A percentile compares a stretch with the other conserved stretches of the same genome.
These are phyloP conservation scores for Aspergillus sp. DNA, from an alignment of 2,329 filamentous ascomycete genomes.

Conservation along the genomic window DNA sequence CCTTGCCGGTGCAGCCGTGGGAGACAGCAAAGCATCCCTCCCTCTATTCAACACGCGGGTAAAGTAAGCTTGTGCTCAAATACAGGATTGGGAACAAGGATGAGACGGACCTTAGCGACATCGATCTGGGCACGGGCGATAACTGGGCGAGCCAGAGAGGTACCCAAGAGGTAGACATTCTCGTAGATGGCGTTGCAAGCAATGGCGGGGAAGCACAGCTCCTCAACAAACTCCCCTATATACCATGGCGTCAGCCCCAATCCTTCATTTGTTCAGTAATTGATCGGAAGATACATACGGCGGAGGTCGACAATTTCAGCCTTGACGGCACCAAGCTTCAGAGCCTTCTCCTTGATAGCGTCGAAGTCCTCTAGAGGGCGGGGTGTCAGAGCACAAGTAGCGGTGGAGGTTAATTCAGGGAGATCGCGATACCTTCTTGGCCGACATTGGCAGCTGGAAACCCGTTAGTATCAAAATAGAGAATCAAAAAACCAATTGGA, in stretches of 20 bases:
- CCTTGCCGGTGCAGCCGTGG: conserved; percentile 50
- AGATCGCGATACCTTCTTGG: conserved; percentile 53
- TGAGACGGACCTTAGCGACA: conserved; percentile 21
- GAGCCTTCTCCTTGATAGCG: conserved; percentile 70
- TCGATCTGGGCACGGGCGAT: conserved; percentile 48
- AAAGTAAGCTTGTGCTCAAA: background rate
- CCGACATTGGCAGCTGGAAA: conserved; percentile 62
- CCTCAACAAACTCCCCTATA: conserved; percentile 67
- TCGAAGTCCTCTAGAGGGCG: conserved; percentile 63
- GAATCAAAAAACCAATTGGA: background rate
- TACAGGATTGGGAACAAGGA: background rate
- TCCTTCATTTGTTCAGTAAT: background rate
- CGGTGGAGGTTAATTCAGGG: conserved; percentile 8
- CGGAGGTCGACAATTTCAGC: conserved; percentile 65
- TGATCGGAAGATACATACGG: conserved; percentile 23
- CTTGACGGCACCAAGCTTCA: conserved; percentile 67
- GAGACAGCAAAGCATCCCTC: conserved; percentile 46
- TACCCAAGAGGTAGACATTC: conserved; percentile 62
- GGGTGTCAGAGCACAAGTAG: conserved; percentile 13
- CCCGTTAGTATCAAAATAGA: conserved; percentile 30
- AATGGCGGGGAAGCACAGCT: conserved; percentile 77
- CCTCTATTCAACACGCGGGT: conserved; percentile 24
- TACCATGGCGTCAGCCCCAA: background rate
- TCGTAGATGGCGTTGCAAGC: conserved; percentile 64
- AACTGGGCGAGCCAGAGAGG: conserved; percentile 46